A percentile compares a stretch with the other conserved stretches of the same genome.
Conservation (phyloP, 108 stramenopile species). For the Pseudonitzschia multiseries region DNA sequence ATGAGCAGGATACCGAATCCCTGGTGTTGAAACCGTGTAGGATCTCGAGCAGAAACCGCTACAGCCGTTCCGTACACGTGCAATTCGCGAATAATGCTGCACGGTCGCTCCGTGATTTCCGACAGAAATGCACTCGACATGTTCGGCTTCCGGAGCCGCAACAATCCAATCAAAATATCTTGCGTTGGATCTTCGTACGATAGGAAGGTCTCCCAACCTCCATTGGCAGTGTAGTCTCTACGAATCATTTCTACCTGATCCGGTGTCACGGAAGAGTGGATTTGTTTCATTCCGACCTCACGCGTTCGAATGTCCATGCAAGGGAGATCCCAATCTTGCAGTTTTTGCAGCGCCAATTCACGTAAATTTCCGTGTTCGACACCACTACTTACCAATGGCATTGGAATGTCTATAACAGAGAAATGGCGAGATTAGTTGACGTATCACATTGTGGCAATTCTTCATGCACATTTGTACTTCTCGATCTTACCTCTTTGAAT, state of each 20-base stretch:
- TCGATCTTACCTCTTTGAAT: constrained; percentile 66
- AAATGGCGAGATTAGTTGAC: neutral
- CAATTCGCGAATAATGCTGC: constrained; percentile 89
- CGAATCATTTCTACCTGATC: constrained; percentile 94
- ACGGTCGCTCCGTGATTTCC: constrained; percentile 57
- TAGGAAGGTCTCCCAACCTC: constrained; percentile 95
- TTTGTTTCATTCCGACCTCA: constrained; percentile 95
- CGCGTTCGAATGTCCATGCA: constrained; percentile 94
- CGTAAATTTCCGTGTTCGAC: constrained; percentile 95
- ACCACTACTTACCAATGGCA: constrained; percentile 93
- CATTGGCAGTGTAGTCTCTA: constrained; percentile 91
- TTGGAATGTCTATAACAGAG: constrained; percentile 80
- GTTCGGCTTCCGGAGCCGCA: constrained; percentile 52
- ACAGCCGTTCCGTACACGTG: constrained; percentile 98
- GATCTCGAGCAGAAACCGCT: constrained; percentile 84
- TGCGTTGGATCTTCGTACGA: constrained; percentile 92
- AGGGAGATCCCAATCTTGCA: constrained; percentile 86
- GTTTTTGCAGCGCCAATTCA: constrained; percentile 80
- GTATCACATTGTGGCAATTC: too few relatives aligned
- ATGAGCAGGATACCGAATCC: constrained; percentile 94
- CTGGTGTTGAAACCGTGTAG: constrained; percentile 94
- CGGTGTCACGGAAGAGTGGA: constrained; percentile 85
- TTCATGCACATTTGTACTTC: too few relatives aligned
- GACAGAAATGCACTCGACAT: constrained; percentile 27
- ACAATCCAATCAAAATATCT: constrained; percentile 84